Evolutionary conservation across 306 rosid species (phyloP).

Genomic region (Casuarina glauca): DNA sequence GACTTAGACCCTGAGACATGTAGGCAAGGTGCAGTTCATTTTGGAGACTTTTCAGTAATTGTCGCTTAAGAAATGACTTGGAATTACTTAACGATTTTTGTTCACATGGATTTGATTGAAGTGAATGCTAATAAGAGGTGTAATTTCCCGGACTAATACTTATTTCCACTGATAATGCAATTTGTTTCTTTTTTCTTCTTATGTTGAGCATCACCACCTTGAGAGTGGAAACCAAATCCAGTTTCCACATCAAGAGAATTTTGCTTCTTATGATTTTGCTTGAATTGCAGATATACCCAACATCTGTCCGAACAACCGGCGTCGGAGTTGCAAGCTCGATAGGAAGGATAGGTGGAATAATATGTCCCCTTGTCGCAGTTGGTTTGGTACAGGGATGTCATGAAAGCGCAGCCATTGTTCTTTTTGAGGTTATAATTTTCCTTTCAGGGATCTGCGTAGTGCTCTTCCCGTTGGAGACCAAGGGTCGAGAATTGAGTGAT

Average conservation of each 20-base stretch:
- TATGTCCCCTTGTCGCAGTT: slow-evolving; percentile 89
- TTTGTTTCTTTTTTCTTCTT: too few relatives aligned
- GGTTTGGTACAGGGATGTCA: slow-evolving; percentile 84
- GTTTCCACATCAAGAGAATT: not conserved
- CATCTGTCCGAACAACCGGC: slow-evolving; percentile 85
- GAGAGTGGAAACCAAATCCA: not conserved
- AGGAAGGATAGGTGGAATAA: slow-evolving; percentile 91
- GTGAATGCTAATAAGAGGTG: not conserved
- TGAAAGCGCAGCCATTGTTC: slow-evolving; percentile 69
- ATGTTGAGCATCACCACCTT: not conserved
- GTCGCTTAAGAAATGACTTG: not conserved
- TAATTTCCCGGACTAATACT: not conserved
- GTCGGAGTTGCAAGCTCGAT: slow-evolving; percentile 88
- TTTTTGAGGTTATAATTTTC: slow-evolving; percentile 68
- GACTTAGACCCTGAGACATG: not conserved
- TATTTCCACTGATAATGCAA: not conserved
- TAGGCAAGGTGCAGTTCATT: not conserved
- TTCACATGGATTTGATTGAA: not conserved
- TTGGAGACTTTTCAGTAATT: not conserved
- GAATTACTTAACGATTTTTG: not conserved
- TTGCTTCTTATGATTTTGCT: slow-evolving; percentile 10
- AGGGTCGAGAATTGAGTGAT: slow-evolving; percentile 71
- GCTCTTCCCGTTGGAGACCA: slow-evolving; percentile 85
- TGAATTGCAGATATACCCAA: slow-evolving; percentile 82
- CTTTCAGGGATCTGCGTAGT: slow-evolving; percentile 77